These are phyloP conservation scores for Carex sylvatica DNA, from an alignment of 202 grass and related monocot species.

Conservation along the genomic window DNA sequence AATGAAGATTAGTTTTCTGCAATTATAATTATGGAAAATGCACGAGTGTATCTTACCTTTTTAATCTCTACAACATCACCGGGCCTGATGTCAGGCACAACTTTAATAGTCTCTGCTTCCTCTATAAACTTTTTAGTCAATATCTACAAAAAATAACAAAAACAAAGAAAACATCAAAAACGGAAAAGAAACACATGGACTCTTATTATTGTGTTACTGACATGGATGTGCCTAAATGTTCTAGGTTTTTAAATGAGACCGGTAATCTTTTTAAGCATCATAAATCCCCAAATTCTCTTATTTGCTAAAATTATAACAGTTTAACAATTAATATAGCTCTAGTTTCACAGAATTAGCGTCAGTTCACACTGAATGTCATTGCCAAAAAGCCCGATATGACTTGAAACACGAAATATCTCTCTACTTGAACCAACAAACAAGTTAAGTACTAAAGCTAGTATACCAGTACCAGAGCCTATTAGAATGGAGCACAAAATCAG, in stretches of 20 bases:
- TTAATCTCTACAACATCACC: slow-evolving; percentile 93
- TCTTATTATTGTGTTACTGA: slow-evolving; percentile 9
- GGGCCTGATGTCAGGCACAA: slow-evolving; percentile 74
- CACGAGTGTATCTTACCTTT: slow-evolving; percentile 44
- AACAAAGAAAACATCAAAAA: slow-evolving; percentile 7
- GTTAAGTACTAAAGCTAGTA: neutral
- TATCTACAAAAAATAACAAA: slow-evolving; percentile 52
- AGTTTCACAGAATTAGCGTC: neutral
- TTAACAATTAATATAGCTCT: neutral
- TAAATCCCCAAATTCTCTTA: slow-evolving; percentile 18
- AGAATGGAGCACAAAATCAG: neutral
- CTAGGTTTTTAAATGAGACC: neutral
- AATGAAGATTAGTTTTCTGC: neutral
- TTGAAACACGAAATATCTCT: neutral
- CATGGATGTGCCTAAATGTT: neutral
- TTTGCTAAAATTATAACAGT: neutral
- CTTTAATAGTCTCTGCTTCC: slow-evolving; percentile 74
- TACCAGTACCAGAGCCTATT: neutral
- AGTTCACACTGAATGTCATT: neutral
- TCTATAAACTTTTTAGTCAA: slow-evolving; percentile 86
- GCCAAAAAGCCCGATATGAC: neutral
- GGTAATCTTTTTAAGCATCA: neutral
- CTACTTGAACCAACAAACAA: neutral
- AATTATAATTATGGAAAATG: neutral
- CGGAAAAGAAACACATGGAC: neutral